Evolutionary conservation across 495 filamentous ascomycete genomes (phyloP).

Genomic region (Cryomyces minteri): DNA sequence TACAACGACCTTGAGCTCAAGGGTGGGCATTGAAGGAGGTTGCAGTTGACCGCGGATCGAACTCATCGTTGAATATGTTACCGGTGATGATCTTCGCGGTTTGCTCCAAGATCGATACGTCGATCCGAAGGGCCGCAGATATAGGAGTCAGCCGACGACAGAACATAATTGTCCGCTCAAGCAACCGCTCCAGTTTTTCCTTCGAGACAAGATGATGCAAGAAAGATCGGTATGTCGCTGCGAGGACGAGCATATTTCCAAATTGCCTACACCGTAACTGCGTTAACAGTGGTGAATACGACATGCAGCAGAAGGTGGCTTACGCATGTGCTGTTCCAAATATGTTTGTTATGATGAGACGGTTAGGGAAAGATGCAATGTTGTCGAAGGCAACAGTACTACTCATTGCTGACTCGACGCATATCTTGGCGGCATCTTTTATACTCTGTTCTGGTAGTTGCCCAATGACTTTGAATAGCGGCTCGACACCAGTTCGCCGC

Average conservation of each 20-base stretch:
- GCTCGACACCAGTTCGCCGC: neutral
- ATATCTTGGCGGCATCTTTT: slow-evolving; percentile 5
- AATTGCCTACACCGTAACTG: slow-evolving; percentile 54
- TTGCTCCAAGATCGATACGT: slow-evolving; percentile 40
- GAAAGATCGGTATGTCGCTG: slow-evolving; percentile 50
- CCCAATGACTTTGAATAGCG: neutral
- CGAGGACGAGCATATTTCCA: slow-evolving; percentile 79
- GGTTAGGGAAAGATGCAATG: slow-evolving; percentile 27
- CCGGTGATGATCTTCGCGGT: neutral
- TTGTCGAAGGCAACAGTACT: slow-evolving; percentile 81
- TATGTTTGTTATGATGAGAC: slow-evolving; percentile 80
- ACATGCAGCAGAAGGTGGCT: slow-evolving; percentile 20
- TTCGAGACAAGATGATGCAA: slow-evolving; percentile 33
- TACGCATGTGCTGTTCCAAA: slow-evolving; percentile 96
- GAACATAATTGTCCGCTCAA: slow-evolving; percentile 50
- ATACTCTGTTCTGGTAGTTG: neutral
- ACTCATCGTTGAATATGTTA: neutral
- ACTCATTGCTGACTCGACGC: slow-evolving; percentile 56
- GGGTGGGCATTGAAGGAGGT: no score
- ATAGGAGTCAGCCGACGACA: slow-evolving; percentile 40
- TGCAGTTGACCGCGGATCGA: no score
- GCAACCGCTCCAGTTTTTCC: slow-evolving; percentile 30
- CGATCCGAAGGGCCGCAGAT: slow-evolving; percentile 45
- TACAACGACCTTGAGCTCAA: no score
- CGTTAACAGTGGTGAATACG: neutral